Percentiles rank a stretch among this genome's conserved stretches.
These are phyloP conservation scores for Phytophthora lateralis DNA, from an alignment of 352 stramenopile species.

Conservation along the genomic window DNA sequence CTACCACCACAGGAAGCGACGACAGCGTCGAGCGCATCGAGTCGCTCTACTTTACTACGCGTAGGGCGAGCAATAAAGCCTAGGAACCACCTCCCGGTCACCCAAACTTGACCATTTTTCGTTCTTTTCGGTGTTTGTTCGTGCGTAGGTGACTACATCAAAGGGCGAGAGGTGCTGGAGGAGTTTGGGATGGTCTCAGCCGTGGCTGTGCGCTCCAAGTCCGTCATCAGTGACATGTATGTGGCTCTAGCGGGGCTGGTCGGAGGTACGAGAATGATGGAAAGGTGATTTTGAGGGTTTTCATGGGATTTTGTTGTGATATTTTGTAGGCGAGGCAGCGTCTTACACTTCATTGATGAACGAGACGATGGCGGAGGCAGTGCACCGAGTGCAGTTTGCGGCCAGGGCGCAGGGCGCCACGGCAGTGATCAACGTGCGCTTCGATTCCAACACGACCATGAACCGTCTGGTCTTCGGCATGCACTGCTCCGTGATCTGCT, in stretches of 20 bases:
- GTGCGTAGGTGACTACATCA: slow-evolving; percentile 59
- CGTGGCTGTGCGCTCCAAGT: slow-evolving; percentile 81
- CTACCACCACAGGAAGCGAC: slow-evolving; percentile 4
- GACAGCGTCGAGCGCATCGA: slow-evolving; percentile 9
- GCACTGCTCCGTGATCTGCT: slow-evolving; percentile 82
- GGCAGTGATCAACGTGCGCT: slow-evolving; percentile 78
- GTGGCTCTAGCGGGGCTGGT: slow-evolving; percentile 73
- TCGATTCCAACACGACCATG: slow-evolving; percentile 88
- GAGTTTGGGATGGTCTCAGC: slow-evolving; percentile 81
- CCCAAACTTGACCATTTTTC: slow-evolving; percentile 1
- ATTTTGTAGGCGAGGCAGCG: slow-evolving; percentile 52
- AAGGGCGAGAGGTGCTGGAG: slow-evolving; percentile 69
- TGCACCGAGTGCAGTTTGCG: slow-evolving; percentile 79
- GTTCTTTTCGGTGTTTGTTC: slow-evolving; percentile 12
- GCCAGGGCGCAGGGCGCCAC: slow-evolving; percentile 75
- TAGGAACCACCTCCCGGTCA: not conserved
- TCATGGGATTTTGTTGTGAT: not conserved
- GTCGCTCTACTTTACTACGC: slow-evolving; percentile 74
- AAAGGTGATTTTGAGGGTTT: not conserved
- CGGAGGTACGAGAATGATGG: slow-evolving; percentile 38
- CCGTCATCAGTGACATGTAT: slow-evolving; percentile 84
- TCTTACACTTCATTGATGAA: slow-evolving; percentile 87
- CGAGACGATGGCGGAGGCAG: slow-evolving; percentile 78
- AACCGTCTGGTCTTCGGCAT: slow-evolving; percentile 85
- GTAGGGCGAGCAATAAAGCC: slow-evolving; percentile 36